Evolutionary conservation across 2,329 filamentous ascomycete species (phyloP), one percentile per base, ranked within the genome.

Genomic region (Aspergillus transmontanensis): DNA sequence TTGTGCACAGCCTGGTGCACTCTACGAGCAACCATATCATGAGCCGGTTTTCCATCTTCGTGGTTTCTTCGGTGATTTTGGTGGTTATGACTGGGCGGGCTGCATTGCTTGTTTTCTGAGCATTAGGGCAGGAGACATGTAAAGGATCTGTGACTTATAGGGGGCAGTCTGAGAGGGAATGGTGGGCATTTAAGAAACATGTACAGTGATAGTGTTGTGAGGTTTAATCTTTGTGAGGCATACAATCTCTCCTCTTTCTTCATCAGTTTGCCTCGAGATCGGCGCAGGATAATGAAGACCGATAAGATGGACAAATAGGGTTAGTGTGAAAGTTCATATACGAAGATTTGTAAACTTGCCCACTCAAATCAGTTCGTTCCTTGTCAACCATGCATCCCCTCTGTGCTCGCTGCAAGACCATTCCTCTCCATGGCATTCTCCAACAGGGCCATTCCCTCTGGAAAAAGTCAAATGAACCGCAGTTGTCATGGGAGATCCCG

Each of bases 1-100:
- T 82, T 6, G 56, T 74, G 64, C 81, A 83, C 65, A 78, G 73
- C 58, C 36, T 82, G 34, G 72, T 81, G 23, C 80, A 83, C 41
- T 67, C 68, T 1, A 74, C 72, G 10, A 71, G 61, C 6, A 82
- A 82, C 63, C 68, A 68, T 21, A 73, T 82, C 54, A 69, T 73
- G 72, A 57, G 67, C 6, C 69, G 79, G 11, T 80, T 80, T 60
- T n/a, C 19, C 23, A 32, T 79, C 12, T 80, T 79, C 64, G 54
- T 68, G 9, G 9, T 69, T 4, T 76, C 73, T 34, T 75, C 72
- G 7, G 60, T 66, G 6, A 64, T 77, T 51, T 60, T 80, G 68
- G 63, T 70, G 1, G 72, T 63, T 12, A 64, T 80, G 73, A 78
- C 76, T 6, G 73, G 32, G 19, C 58, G 64, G 21, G 62, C 62